Base-by-base conservation (phyloP, 2,329 filamentous ascomycete species). In the Amylocarpus encephaloides region DNA sequence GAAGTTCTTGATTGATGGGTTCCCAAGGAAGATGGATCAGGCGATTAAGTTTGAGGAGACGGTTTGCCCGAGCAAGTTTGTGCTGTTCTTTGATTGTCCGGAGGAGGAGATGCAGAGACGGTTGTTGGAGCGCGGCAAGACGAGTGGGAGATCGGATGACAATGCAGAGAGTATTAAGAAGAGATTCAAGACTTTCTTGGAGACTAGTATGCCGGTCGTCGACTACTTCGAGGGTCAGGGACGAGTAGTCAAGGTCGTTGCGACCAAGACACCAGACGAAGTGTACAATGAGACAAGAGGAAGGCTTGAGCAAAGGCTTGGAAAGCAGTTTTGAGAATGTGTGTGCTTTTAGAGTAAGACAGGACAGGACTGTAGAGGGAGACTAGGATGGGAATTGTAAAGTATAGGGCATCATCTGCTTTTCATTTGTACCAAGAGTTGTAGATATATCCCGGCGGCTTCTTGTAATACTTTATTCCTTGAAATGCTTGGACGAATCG, bases 141-240 rank as follows among this genome's bases (percentile, higher is more conserved):
- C 92, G 13, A 91, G 86, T 65, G 93, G 93, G 38, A 79, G 93
- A 57, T 75, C 85, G 45, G 93, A 98, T 70, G 93, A 98, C 73
- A 98, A 98, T 67, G 85, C 83, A 49, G 93, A 95, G 71, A 90
- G 84, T 64, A 98, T 97, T 69, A 85, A 87, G 74, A 98, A 98
- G 83, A 81, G 93, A 50, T 98, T 98, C 78, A 83, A 82, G 66
- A 91, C 86, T 3, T 98, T 97, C 66, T 75, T 94, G 62, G 90
- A 97, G 71, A 95, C 90, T 2, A 95, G 89, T 72, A 96, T 97
- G 92, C 93, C 93, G 22, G 93, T 97, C 42, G 89, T 98, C 48
- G 79, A 95, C 61, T 81, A 88, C 67, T 97, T 86, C 68, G 83
- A 85, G 64, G 75, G 76, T 62, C 75, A 91, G 71, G 82, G 80